These are phyloP conservation scores for Macrophomina phaseolina DNA, from an alignment of 2,329 filamentous ascomycete genomes.

Conservation along the genomic window DNA sequence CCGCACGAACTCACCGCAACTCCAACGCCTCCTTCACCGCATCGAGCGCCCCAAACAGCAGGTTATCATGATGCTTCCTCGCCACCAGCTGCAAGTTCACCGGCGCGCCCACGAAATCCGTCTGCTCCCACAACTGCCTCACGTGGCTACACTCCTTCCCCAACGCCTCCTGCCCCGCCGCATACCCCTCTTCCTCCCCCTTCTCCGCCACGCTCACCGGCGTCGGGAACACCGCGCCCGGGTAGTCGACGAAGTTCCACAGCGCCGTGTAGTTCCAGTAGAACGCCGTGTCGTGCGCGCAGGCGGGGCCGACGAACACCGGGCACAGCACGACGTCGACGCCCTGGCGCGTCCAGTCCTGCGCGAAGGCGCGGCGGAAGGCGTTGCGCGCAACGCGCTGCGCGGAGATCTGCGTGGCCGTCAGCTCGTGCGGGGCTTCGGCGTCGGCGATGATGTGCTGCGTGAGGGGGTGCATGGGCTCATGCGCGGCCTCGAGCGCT, in stretches of 20 bases:
- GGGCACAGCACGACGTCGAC: conserved; percentile 35
- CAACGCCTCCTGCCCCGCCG: conserved; percentile 29
- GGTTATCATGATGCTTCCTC: conserved; percentile 2
- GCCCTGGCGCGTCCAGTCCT: conserved; percentile 33
- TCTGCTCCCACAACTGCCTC: conserved; percentile 30
- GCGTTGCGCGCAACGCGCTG: conserved; percentile 30
- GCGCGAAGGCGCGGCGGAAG: conserved; percentile 30
- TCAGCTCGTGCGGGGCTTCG: conserved; percentile 21
- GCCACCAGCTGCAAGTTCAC: conserved; percentile 34
- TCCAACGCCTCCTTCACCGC: conserved; percentile 31
- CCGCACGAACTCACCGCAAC: conserved; percentile 23
- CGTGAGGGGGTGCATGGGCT: conserved; percentile 54
- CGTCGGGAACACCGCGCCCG: conserved; percentile 33
- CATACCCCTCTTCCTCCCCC: conserved; percentile 30
- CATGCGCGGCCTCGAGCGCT: conserved; percentile 46
- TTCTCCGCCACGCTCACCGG: conserved; percentile 29
- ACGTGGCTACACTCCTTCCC: conserved; percentile 34
- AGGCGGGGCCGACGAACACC: conserved; percentile 34
- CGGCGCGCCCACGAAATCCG: conserved; percentile 32
- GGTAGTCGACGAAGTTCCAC: conserved; percentile 35
- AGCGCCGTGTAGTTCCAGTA: conserved; percentile 36
- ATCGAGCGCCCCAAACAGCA: conserved; percentile 1
- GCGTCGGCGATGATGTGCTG: conserved; percentile 31
- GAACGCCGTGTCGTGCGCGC: conserved; percentile 33
- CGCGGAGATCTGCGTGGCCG: conserved; percentile 27